These are phyloP conservation scores for Cardiospermum halicacabum DNA, from an alignment of 345 rosid genomes.

Conservation along the genomic window DNA sequence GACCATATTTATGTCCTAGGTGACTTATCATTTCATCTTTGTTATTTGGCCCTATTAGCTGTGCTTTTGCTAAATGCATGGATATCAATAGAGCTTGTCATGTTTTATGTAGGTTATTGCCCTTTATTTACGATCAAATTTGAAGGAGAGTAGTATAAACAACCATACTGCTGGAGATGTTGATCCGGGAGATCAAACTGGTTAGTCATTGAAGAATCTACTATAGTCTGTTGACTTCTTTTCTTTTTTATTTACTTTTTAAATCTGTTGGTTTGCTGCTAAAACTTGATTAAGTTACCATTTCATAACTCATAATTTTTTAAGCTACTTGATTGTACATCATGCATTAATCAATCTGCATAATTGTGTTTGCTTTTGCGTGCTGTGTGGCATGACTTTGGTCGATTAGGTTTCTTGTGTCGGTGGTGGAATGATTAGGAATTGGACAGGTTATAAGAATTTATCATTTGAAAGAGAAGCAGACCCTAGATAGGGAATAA, in stretches of 20 bases:
- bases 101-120: constrained; percentile 75
- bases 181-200: constrained; percentile 28
- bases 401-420: neutral
- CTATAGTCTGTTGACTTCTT: neutral
- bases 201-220: constrained; percentile 26
- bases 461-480: neutral
- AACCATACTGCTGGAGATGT: constrained; percentile 15
- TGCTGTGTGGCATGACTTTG: neutral
- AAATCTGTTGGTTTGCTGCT: too few relatives aligned
- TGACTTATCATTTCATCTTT: neutral
- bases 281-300: neutral
- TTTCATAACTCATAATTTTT: constrained; percentile 3
- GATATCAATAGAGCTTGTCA: neutral
- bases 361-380: too few relatives aligned
- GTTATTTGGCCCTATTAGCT: neutral
- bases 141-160: constrained; percentile 33
- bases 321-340: neutral
- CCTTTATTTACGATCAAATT: constrained; percentile 65
- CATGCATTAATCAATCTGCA: neutral
- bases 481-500: neutral
- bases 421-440: neutral
- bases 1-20: neutral
- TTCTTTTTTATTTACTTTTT: too few relatives aligned
- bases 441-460: neutral
- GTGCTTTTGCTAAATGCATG: constrained; percentile 6